Evolutionary conservation across 305 asterid species (phyloP).

Genomic region (Fraxinus velutina): DNA sequence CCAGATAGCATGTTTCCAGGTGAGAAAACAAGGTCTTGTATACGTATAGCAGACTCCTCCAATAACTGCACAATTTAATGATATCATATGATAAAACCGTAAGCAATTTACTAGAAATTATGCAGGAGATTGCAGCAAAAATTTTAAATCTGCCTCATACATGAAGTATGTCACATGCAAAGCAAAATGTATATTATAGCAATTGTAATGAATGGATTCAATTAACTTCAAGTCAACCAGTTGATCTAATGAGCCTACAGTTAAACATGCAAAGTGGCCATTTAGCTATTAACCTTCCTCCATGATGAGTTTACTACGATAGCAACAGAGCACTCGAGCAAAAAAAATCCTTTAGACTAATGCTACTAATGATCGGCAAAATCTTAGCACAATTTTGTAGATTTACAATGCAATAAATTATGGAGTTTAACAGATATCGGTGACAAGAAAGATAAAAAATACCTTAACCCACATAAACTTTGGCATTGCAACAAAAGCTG

Average conservation of each 20-base stretch:
- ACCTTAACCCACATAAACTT: constrained; percentile 73
- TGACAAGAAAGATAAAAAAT: constrained; percentile 11
- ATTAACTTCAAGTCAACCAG: not conserved
- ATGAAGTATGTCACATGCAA: not conserved
- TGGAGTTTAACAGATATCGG: not conserved
- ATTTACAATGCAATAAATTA: not conserved
- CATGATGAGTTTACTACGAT: not conserved
- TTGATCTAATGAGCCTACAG: not conserved
- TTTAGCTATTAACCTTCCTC: not conserved
- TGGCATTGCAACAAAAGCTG: constrained; percentile 79
- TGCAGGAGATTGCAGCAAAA: constrained; percentile 5
- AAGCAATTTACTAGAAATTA: constrained; percentile 14
- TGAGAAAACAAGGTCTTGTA: constrained; percentile 38
- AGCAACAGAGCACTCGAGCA: not conserved
- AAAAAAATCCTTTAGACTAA: not conserved
- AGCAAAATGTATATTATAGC: not conserved
- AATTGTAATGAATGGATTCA: not conserved
- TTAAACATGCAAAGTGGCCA: not conserved
- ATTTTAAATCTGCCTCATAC: not conserved
- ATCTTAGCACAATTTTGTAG: not conserved
- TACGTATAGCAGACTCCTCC: constrained; percentile 36
- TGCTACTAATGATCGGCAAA: not conserved
- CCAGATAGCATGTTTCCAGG: constrained; percentile 45
- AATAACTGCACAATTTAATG: constrained; percentile 33
- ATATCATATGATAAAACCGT: not conserved